Base-by-base conservation (phyloP, 345 rosid species). In the Barbarea vulgaris region DNA sequence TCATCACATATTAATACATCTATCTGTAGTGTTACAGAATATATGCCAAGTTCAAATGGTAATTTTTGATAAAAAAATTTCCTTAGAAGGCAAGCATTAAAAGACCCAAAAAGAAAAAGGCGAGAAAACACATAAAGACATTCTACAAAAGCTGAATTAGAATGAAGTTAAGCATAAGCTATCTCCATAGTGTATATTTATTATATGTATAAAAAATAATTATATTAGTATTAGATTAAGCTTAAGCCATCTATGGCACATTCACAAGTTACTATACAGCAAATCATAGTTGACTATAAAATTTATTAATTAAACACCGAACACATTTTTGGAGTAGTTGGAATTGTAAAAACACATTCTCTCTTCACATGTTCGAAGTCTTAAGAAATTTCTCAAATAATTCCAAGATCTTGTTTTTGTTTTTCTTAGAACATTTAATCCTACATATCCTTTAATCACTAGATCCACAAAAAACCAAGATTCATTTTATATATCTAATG, bases 311-410 rank as follows among this genome's bases (percentile, higher is more conserved):
- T 13, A 18, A 56, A 71, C 67, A 70, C 76, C 76, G 67, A 55
- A 77, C 51, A 64, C 34, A 46, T 12, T 68, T 70, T 77, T 70
- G 65, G 80, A 73, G 57, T 33, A 77, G 69, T 33, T 78, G 82
- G 70, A 80, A 75, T 14, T 80, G 80, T 66, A 76, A 72, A 70
- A 85, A 81, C 85, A 81, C 87, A 87, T 84, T 86, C 85, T 78
- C 81, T 76, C 68, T 65, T 77, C 74, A 85, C 87, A 86, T 78
- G 89, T 85, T 87, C 82, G 37, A 73, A 86, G 90, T 88, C 85
- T 87, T 87, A 70, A 79, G 77, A 75, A 84, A 82, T 86, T 64
- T 77, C 62, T 33, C 76, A 70, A 64, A 63, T 77, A 77, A 50
- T 52, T 77, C 72, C 80, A 70, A 77, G 67, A 64, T 77, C 76